These are phyloP conservation scores for Amphichorda felina DNA, from an alignment of 2,329 filamentous ascomycete genomes.

Conservation along the genomic window DNA sequence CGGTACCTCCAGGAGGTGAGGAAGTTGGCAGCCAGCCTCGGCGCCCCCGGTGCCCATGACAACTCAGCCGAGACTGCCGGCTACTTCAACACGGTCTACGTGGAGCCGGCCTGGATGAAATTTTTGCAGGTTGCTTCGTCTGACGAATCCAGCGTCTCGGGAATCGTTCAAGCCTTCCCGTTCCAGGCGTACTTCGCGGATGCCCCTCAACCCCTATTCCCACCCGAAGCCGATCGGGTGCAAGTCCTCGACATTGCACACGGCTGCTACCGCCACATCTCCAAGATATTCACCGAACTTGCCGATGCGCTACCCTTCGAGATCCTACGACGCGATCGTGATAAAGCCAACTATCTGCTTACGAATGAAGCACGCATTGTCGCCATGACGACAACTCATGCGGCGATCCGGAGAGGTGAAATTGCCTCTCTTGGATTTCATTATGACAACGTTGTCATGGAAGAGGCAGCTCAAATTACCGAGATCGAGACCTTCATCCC, in stretches of 20 bases:
- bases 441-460: constrained; percentile 97
- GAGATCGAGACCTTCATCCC: constrained; percentile 97
- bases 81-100: constrained; percentile 90
- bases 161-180: constrained; percentile 67
- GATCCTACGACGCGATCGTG: constrained; percentile 74
- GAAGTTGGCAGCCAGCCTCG: constrained; percentile 73
- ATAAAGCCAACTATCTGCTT: constrained; percentile 92
- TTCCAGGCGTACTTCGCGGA: constrained; percentile 82
- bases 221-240: constrained; percentile 50
- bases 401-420: constrained; percentile 84
- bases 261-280: constrained; percentile 81
- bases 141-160: constrained; percentile 41
- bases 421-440: constrained; percentile 89
- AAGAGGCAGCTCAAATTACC: constrained; percentile 95
- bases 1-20: constrained; percentile 73
- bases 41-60: constrained; percentile 85
- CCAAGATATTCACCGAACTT: constrained; percentile 82
- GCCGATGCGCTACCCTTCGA: constrained; percentile 93
- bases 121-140: constrained; percentile 53
- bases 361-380: constrained; percentile 95
- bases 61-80: constrained; percentile 94
- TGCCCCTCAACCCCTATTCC: constrained; percentile 77
- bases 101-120: constrained; percentile 78
- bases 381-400: constrained; percentile 97
- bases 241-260: constrained; percentile 62